A percentile compares a stretch with the other conserved stretches of the same genome.
phyloP scores from a whole-genome alignment of 2,329 filamentous ascomycete species.

The Neoarthrinium moseri region DNA sequence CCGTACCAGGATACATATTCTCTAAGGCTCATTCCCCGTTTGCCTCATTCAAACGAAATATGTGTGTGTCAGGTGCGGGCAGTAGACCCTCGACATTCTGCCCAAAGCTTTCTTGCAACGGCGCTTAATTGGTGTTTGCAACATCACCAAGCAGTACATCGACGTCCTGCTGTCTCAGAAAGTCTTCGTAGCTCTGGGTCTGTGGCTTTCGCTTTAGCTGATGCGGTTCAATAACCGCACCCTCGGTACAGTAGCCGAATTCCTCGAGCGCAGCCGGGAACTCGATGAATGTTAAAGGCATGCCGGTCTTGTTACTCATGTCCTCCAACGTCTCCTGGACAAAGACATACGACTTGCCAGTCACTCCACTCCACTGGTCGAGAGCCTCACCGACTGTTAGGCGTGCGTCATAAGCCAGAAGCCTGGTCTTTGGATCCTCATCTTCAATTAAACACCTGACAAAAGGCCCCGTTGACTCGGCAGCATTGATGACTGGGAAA shows the following conservation, averaged over 20 bases:
- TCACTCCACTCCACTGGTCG: constrained; percentile 32
- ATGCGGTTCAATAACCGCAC: constrained; percentile 34
- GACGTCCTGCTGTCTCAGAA: too few relatives aligned
- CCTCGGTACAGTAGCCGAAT: constrained; percentile 37
- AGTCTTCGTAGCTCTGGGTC: constrained; percentile 29
- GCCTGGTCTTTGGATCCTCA: constrained; percentile 35
- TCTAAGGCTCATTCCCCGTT: too few relatives aligned
- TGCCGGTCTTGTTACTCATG: constrained; percentile 31
- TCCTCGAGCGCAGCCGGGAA: constrained; percentile 33
- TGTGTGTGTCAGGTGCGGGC: too few relatives aligned
- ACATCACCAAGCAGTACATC: too few relatives aligned
- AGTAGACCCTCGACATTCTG: too few relatives aligned
- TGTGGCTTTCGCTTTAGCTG: constrained; percentile 34
- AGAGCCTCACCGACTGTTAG: constrained; percentile 30
- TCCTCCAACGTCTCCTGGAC: constrained; percentile 26
- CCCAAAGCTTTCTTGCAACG: too few relatives aligned
- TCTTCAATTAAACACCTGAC: constrained; percentile 41
- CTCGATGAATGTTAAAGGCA: constrained; percentile 37
- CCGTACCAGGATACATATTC: too few relatives aligned
- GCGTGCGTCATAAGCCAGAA: constrained; percentile 42
- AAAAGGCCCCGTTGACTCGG: constrained; percentile 39
- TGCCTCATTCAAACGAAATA: too few relatives aligned
- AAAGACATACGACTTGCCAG: constrained; percentile 32
- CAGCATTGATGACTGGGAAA: constrained; percentile 37
- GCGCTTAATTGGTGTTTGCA: too few relatives aligned